These are phyloP conservation scores for Eucalyptus coolabah DNA, from an alignment of 345 rosid genomes.

Conservation along the genomic window DNA sequence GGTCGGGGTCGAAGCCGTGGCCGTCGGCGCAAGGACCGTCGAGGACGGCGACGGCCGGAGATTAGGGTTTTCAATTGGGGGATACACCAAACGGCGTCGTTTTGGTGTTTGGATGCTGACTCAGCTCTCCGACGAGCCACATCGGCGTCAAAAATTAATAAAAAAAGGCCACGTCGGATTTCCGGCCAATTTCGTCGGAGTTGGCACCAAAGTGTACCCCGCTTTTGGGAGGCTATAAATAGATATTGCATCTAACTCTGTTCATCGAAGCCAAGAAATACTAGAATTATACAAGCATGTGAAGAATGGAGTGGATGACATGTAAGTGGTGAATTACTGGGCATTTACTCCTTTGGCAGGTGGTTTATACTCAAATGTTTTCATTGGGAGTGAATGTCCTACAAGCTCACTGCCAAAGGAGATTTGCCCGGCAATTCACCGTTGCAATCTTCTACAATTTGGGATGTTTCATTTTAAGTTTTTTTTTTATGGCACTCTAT, in stretches of 20 bases:
- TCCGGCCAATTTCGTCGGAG: too few relatives aligned
- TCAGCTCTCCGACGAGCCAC: too few relatives aligned
- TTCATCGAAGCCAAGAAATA: neutral
- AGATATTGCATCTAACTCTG: neutral
- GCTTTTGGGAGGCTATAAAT: neutral
- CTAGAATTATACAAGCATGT: neutral
- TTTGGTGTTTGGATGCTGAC: too few relatives aligned
- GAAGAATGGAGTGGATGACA: neutral
- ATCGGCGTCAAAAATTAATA: too few relatives aligned
- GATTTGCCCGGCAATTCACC: constrained; percentile 34
- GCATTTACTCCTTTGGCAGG: constrained; percentile 25
- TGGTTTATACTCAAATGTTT: neutral
- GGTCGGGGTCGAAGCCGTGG: too few relatives aligned
- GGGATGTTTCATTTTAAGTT: neutral
- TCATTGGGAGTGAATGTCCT: neutral
- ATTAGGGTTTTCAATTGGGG: too few relatives aligned
- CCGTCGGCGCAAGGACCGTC: too few relatives aligned
- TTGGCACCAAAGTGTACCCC: too few relatives aligned
- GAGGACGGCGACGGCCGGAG: too few relatives aligned
- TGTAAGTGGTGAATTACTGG: constrained; percentile 5
- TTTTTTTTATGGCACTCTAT: neutral
- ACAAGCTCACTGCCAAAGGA: constrained; percentile 30
- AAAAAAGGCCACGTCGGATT: too few relatives aligned
- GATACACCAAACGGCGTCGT: too few relatives aligned
- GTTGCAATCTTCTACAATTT: neutral